Conservation (phyloP, 768 basidiomycete genomes). For the Tubosaeta sp. region DNA sequence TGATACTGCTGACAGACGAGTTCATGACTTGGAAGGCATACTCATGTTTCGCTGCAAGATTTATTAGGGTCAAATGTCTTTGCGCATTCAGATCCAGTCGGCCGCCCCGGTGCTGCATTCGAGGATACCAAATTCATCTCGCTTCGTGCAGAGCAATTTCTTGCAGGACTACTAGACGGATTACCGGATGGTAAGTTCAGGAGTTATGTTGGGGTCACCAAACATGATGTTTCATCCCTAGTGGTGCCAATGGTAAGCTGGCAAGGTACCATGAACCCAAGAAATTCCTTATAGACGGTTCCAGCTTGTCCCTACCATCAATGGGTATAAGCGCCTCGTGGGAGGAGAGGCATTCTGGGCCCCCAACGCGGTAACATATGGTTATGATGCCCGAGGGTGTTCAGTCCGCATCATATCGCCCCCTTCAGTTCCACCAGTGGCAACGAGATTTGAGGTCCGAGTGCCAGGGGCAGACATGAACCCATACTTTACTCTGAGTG, state of each 20-base stretch:
- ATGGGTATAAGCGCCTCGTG: conserved; percentile 95
- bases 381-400: conserved; percentile 92
- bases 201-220: neutral
- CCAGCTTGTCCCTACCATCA: conserved; percentile 84
- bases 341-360: conserved; percentile 95
- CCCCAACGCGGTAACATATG: conserved; percentile 89
- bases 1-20: conserved; percentile 8
- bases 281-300: neutral
- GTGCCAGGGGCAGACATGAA: conserved; percentile 98
- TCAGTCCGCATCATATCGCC: conserved; percentile 91
- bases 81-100: conserved; percentile 58
- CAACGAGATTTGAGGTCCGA: conserved; percentile 89
- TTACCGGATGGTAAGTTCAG: conserved; percentile 71
- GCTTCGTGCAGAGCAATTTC: conserved; percentile 81
- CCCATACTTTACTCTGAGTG: conserved; percentile 82
- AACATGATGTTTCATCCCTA: conserved; percentile 19
- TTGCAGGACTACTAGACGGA: conserved; percentile 90
- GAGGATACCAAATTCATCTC: conserved; percentile 85
- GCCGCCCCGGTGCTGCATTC: conserved; percentile 66
- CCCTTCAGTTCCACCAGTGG: conserved; percentile 74
- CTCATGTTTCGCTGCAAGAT: conserved; percentile 84
- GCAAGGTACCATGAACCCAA: neutral
- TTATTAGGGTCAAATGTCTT: conserved; percentile 72
- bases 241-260: conserved; percentile 77
- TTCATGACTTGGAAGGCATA: conserved; percentile 52